Conservation (phyloP, 192 early-diverging fungal genomes). For the Coemansia biformis region DNA sequence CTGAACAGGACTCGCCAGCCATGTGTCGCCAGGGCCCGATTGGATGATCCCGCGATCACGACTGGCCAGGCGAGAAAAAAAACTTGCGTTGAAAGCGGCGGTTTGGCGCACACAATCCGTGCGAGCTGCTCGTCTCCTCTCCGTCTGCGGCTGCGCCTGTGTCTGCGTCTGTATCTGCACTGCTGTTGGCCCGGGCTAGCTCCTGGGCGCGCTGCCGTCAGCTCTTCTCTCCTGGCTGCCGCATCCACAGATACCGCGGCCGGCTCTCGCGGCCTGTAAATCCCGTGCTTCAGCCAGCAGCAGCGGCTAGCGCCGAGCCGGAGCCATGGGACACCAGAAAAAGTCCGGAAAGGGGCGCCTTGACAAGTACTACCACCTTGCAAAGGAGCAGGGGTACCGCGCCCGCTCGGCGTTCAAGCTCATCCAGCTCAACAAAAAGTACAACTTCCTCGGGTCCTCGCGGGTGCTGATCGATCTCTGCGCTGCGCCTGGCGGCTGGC, state of each 20-base stretch:
- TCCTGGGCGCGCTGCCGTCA: too few relatives aligned
- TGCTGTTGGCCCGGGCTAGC: too few relatives aligned
- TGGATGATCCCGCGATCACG: too few relatives aligned
- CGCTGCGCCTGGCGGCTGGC: conserved; percentile 97
- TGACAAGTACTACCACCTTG: conserved; percentile 99
- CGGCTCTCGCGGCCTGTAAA: not conserved
- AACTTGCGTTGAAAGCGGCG: not conserved
- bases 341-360: conserved; percentile 85
- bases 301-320: not conserved
- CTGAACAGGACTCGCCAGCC: too few relatives aligned
- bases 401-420: conserved; percentile 99
- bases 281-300: too few relatives aligned
- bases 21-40: too few relatives aligned
- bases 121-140: not conserved
- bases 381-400: conserved; percentile 98
- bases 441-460: conserved; percentile 87
- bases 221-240: too few relatives aligned
- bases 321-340: conserved; percentile 52
- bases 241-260: too few relatives aligned
- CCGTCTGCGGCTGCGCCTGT: not conserved
- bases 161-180: too few relatives aligned
- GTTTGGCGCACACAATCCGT: too few relatives aligned
- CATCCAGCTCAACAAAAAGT: conserved; percentile 99
- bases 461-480: conserved; percentile 93
- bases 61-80: too few relatives aligned